Percentiles rank a stretch among this genome's conserved stretches.
These are phyloP conservation scores for Adansonia gregorii DNA, from an alignment of 441 rosid genomes.

Conservation along the genomic window DNA sequence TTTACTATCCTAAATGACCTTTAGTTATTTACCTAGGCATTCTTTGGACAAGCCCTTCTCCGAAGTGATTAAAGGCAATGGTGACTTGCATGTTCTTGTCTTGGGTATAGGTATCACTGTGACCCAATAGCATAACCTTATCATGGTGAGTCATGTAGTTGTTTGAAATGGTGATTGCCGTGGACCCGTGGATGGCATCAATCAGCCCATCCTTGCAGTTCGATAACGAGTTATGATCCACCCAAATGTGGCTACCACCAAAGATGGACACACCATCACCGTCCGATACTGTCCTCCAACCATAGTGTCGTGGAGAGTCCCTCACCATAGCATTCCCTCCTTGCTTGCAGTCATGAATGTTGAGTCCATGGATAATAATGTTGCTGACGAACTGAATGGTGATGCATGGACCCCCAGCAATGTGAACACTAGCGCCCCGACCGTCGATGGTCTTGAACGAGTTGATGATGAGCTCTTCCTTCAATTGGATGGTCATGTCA, in stretches of 20 bases:
- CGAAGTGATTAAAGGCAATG: slow-evolving; percentile 92
- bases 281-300: slow-evolving; percentile 81
- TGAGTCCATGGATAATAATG: slow-evolving; percentile 79
- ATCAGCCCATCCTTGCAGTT: slow-evolving; percentile 80
- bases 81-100: slow-evolving; percentile 97
- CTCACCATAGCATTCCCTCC: slow-evolving; percentile 87
- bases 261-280: slow-evolving; percentile 95
- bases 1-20: no score
- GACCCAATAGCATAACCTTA: slow-evolving; percentile 88
- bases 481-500: slow-evolving; percentile 83
- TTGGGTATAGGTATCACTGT: slow-evolving; percentile 68
- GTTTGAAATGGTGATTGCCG: slow-evolving; percentile 85
- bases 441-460: slow-evolving; percentile 91
- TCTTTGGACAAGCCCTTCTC: slow-evolving; percentile 92
- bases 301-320: slow-evolving; percentile 74
- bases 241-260: slow-evolving; percentile 90
- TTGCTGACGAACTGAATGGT: slow-evolving; percentile 85
- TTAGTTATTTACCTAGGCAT: slow-evolving; percentile 75
- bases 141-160: slow-evolving; percentile 92
- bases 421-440: slow-evolving; percentile 87
- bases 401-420: slow-evolving; percentile 87
- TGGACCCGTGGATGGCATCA: slow-evolving; percentile 85
- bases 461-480: slow-evolving; percentile 90
- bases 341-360: slow-evolving; percentile 88
- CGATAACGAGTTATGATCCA: slow-evolving; percentile 81